Percentiles rank a stretch among this genome's conserved stretches.
These are phyloP conservation scores for Cercospora sp. DNA, from an alignment of 2,329 filamentous ascomycete species.

Conservation along the genomic window DNA sequence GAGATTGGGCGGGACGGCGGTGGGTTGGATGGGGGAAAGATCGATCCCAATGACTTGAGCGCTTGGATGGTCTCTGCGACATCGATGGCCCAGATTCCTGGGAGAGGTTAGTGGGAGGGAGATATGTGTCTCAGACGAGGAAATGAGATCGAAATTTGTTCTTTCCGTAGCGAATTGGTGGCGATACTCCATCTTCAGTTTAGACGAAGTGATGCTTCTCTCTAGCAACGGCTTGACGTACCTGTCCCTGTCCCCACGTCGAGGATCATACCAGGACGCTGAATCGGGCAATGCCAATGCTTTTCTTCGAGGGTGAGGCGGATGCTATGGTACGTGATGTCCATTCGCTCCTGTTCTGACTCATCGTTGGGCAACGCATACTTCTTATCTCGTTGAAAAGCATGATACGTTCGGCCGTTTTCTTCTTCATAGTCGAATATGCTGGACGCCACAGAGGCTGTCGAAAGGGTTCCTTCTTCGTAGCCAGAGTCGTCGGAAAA, in stretches of 20 bases:
- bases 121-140: not conserved
- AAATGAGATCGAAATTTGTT: not conserved
- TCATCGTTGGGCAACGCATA: constrained; percentile 36
- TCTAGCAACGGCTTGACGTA: not conserved
- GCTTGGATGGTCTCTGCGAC: constrained; percentile 32
- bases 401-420: constrained; percentile 29
- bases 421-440: constrained; percentile 30
- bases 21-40: constrained; percentile 37
- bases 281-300: constrained; percentile 27
- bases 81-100: constrained; percentile 26
- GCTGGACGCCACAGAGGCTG: constrained; percentile 38
- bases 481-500: constrained; percentile 28
- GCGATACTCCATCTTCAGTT: not conserved
- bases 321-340: constrained; percentile 33
- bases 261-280: constrained; percentile 44
- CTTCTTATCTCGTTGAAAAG: constrained; percentile 34
- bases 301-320: constrained; percentile 31
- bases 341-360: constrained; percentile 34
- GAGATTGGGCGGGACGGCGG: constrained; percentile 26
- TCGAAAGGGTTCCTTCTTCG: constrained; percentile 33
- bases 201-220: not conserved
- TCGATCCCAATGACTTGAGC: constrained; percentile 35
- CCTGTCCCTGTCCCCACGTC: constrained; percentile 53
- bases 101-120: not conserved
- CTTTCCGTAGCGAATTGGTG: not conserved